These are phyloP conservation scores for Neoascochyta sp. DNA, from an alignment of 2,329 filamentous ascomycete genomes.

Conservation along the genomic window DNA sequence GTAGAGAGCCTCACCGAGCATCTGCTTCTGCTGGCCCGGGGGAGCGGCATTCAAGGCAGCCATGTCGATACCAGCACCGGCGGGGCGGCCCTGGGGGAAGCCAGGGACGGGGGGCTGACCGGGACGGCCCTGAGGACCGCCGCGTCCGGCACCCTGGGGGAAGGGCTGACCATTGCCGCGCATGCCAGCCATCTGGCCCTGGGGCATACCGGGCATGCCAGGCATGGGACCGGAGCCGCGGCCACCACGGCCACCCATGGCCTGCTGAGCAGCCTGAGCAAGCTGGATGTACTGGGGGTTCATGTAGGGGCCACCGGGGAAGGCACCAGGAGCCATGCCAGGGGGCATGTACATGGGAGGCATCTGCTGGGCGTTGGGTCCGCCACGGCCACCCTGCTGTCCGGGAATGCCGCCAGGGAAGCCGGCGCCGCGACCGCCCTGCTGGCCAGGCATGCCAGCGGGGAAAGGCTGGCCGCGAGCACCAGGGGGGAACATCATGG, in stretches of 20 bases:
- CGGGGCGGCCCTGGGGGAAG: slow-evolving; percentile 33
- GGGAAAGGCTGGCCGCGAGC: slow-evolving; percentile 61
- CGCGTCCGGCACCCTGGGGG: slow-evolving; percentile 40
- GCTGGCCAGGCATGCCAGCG: slow-evolving; percentile 62
- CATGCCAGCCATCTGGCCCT: slow-evolving; percentile 59
- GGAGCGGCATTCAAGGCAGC: slow-evolving; percentile 52
- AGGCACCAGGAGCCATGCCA: slow-evolving; percentile 59
- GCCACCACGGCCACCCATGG: slow-evolving; percentile 49
- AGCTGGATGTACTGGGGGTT: slow-evolving; percentile 78
- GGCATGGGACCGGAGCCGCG: slow-evolving; percentile 61
- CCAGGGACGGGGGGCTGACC: slow-evolving; percentile 30
- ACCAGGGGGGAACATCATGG: slow-evolving; percentile 54
- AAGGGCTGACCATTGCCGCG: slow-evolving; percentile 43
- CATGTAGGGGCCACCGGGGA: slow-evolving; percentile 71
- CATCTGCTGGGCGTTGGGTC: slow-evolving; percentile 70
- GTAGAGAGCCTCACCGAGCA: slow-evolving; percentile 95
- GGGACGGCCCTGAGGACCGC: slow-evolving; percentile 29
- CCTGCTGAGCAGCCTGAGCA: slow-evolving; percentile 67
- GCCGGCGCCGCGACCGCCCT: slow-evolving; percentile 78
- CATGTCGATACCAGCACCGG: slow-evolving; percentile 46
- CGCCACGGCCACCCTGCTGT: slow-evolving; percentile 84
- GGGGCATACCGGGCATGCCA: slow-evolving; percentile 65
- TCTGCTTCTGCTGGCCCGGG: slow-evolving; percentile 89
- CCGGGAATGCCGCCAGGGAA: slow-evolving; percentile 77
- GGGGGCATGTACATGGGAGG: slow-evolving; percentile 79